Evolutionary conservation across 2,329 filamentous ascomycete genomes (phyloP).

Genomic region (Escovopsis sp.): DNA sequence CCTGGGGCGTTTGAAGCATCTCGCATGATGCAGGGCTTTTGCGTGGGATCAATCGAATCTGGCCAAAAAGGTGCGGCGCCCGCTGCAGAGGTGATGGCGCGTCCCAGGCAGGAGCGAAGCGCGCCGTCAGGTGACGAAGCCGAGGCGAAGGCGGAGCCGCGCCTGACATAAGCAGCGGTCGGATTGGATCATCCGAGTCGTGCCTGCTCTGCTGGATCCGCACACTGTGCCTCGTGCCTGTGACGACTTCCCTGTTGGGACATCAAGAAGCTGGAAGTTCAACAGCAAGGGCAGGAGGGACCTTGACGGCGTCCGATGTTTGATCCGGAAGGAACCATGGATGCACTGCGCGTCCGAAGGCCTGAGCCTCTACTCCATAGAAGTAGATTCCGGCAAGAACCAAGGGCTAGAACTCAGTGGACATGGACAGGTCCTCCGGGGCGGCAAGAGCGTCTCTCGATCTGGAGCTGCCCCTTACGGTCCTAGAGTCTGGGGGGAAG

Average conservation of each 20-base stretch:
- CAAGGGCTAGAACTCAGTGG: too few relatives aligned
- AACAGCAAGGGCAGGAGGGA: too few relatives aligned
- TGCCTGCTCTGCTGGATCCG: background rate
- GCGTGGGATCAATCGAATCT: background rate
- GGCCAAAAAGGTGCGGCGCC: background rate
- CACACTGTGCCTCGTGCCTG: background rate
- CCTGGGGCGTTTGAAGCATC: background rate
- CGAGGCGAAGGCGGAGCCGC: background rate
- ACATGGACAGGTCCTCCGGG: too few relatives aligned
- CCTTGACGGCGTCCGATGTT: too few relatives aligned
- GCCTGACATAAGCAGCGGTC: background rate
- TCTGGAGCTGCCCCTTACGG: too few relatives aligned
- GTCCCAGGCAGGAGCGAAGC: constrained; percentile 3
- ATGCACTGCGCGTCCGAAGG: too few relatives aligned
- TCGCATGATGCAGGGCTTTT: background rate
- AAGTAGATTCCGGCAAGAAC: too few relatives aligned
- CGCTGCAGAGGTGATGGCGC: background rate
- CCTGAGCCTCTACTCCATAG: too few relatives aligned
- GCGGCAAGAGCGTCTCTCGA: too few relatives aligned
- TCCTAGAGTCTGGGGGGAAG: too few relatives aligned
- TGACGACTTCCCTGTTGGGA: background rate
- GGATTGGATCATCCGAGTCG: too few relatives aligned
- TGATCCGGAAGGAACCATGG: too few relatives aligned
- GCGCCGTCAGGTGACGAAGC: constrained; percentile 16
- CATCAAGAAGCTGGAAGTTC: background rate